These are phyloP conservation scores for Dichotomopilus funicola DNA, from an alignment of 2,329 filamentous ascomycete genomes.

Conservation along the genomic window DNA sequence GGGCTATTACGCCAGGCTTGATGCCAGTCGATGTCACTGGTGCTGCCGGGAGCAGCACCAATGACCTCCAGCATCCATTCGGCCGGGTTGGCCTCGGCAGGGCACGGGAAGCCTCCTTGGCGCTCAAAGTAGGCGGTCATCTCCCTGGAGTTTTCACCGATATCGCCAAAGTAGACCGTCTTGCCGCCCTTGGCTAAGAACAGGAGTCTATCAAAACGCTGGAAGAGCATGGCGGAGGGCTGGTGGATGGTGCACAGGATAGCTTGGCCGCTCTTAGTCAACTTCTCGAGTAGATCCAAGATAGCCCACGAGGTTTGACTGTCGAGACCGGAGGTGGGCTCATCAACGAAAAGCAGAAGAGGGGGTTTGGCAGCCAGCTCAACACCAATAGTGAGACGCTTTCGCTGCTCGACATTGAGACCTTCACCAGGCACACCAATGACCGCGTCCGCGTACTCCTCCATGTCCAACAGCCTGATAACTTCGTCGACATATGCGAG, in stretches of 20 bases:
- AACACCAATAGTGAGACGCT: constrained; percentile 89
- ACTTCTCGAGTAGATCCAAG: constrained; percentile 77
- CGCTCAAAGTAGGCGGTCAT: constrained; percentile 71
- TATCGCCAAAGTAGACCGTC: constrained; percentile 76
- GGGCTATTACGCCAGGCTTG: constrained; percentile 53
- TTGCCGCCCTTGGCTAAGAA: constrained; percentile 70
- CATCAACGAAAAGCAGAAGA: constrained; percentile 84
- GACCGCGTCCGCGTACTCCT: constrained; percentile 80
- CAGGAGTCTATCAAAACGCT: constrained; percentile 77
- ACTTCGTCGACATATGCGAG: constrained; percentile 83
- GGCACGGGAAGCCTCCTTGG: constrained; percentile 60
- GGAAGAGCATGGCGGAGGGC: constrained; percentile 91
- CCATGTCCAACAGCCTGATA: constrained; percentile 85
- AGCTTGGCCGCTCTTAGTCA: constrained; percentile 82
- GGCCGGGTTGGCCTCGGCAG: constrained; percentile 66
- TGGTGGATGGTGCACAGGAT: constrained; percentile 98
- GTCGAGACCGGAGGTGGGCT: constrained; percentile 91
- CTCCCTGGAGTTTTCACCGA: constrained; percentile 62
- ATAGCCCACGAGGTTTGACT: constrained; percentile 93
- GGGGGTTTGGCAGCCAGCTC: constrained; percentile 89
- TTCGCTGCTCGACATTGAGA: constrained; percentile 63
- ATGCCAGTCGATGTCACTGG: constrained; percentile 60
- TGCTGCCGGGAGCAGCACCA: constrained; percentile 56
- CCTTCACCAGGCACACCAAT: constrained; percentile 88
- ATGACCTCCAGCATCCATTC: constrained; percentile 69